A percentile compares a stretch with the other conserved stretches of the same genome.
Conservation (phyloP, 2,329 filamentous ascomycete species). For the Bipolaris bicolor region DNA sequence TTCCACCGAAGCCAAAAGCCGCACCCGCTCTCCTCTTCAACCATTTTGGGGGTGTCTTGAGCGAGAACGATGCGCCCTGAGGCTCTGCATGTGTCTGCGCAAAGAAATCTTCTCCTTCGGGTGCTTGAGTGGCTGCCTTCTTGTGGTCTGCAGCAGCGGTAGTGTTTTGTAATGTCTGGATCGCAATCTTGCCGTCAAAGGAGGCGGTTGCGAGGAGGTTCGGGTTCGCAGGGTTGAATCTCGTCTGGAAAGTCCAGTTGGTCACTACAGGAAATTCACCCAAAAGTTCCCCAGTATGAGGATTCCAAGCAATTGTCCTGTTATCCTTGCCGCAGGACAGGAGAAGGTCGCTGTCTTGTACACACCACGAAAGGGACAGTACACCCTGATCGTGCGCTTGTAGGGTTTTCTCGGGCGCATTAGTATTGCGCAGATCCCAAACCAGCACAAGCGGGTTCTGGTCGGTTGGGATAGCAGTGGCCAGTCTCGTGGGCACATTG, state of each 20-base stretch:
- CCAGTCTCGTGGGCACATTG: slow-evolving; percentile 86
- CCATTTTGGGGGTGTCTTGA: slow-evolving; percentile 88
- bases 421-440: slow-evolving; percentile 96
- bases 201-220: slow-evolving; percentile 92
- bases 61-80: slow-evolving; percentile 85
- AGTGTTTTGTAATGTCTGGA: slow-evolving; percentile 94
- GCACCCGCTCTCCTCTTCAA: slow-evolving; percentile 82
- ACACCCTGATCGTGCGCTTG: slow-evolving; percentile 94
- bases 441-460: slow-evolving; percentile 85
- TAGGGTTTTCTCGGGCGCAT: slow-evolving; percentile 86
- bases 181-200: slow-evolving; percentile 93
- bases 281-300: slow-evolving; percentile 82
- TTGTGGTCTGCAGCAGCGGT: slow-evolving; percentile 75
- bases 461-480: slow-evolving; percentile 91
- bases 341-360: slow-evolving; percentile 84
- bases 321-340: slow-evolving; percentile 98
- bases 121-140: slow-evolving; percentile 60
- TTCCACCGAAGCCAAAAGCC: slow-evolving; percentile 94
- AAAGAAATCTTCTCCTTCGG: slow-evolving; percentile 96
- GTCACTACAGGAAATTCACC: slow-evolving; percentile 96
- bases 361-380: slow-evolving; percentile 92
- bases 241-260: slow-evolving; percentile 98
- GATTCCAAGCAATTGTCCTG: slow-evolving; percentile 93
- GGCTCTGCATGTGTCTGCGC: slow-evolving; percentile 90
- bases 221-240: slow-evolving; percentile 92